A percentile compares a stretch with the other conserved stretches of the same genome.
Evolutionary conservation across 306 rosid genomes (phyloP).

Genomic region (Pterocarpus santalinus): DNA sequence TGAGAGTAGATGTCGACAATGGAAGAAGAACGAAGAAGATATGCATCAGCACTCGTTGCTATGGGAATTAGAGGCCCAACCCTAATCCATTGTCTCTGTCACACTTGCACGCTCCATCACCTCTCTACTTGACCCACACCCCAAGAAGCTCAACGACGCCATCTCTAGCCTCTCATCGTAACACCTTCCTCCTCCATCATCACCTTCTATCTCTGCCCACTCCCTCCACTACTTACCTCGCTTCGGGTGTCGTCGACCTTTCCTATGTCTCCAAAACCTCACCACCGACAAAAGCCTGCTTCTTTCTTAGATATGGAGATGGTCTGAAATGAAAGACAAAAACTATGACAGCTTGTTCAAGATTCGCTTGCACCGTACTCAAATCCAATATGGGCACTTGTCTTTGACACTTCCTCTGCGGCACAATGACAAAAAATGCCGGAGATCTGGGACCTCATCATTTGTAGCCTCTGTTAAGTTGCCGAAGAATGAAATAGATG

Average conservation of each 20-base stretch:
- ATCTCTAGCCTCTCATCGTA: conserved; percentile 57
- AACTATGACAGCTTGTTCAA: too few relatives aligned
- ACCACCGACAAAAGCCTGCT: conserved; percentile 46
- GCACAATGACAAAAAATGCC: too few relatives aligned
- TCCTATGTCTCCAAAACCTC: conserved; percentile 58
- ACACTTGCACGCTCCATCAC: conserved; percentile 70
- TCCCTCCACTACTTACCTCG: conserved; percentile 75
- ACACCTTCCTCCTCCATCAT: not conserved
- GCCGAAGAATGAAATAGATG: too few relatives aligned
- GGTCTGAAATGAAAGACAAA: too few relatives aligned
- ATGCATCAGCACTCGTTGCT: not conserved
- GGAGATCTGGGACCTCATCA: too few relatives aligned
- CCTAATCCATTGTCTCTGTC: conserved; percentile 68
- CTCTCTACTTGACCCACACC: conserved; percentile 69
- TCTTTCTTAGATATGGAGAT: too few relatives aligned
- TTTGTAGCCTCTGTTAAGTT: too few relatives aligned
- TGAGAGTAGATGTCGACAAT: not conserved
- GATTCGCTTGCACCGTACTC: too few relatives aligned
- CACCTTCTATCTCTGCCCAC: conserved; percentile 46
- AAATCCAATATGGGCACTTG: too few relatives aligned
- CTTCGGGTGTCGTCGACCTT: conserved; percentile 38
- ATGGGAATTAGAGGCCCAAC: conserved; percentile 58
- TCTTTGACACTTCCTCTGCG: too few relatives aligned
- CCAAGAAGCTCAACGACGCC: conserved; percentile 76
- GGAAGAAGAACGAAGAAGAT: conserved; percentile 24